These are phyloP conservation scores for Solanum medicagineum DNA, from an alignment of 257 asterid genomes.

Conservation along the genomic window DNA sequence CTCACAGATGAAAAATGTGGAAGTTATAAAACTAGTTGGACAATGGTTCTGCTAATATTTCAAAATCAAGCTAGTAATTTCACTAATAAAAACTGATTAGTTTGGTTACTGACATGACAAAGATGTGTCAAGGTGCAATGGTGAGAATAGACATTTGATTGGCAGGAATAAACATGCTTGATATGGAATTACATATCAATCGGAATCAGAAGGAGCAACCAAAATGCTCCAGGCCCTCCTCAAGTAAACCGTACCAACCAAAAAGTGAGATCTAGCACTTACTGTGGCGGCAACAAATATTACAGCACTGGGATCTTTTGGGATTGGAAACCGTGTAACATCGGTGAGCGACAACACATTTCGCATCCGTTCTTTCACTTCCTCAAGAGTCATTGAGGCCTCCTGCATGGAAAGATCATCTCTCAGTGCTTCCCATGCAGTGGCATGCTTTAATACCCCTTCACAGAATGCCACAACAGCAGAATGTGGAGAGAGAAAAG, in stretches of 20 bases:
- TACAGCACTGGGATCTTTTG: slow-evolving; percentile 74
- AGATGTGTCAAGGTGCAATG: neutral
- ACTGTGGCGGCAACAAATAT: slow-evolving; percentile 92
- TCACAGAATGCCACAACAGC: slow-evolving; percentile 97
- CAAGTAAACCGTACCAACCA: neutral
- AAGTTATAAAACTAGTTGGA: neutral
- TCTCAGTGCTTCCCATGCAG: slow-evolving; percentile 96
- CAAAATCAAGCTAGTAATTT: neutral
- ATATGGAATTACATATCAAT: neutral
- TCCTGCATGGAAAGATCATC: slow-evolving; percentile 50
- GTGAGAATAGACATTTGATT: neutral
- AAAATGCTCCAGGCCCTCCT: neutral
- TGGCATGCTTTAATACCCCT: slow-evolving; percentile 79
- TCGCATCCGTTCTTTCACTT: slow-evolving; percentile 83
- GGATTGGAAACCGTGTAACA: slow-evolving; percentile 86
- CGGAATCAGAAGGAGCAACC: neutral
- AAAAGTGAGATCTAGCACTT: slow-evolving; percentile 16
- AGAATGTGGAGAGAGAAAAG: slow-evolving; percentile 94
- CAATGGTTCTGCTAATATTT: neutral
- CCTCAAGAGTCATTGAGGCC: slow-evolving; percentile 52
- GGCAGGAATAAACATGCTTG: neutral
- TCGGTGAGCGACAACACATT: slow-evolving; percentile 84
- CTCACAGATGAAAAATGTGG: neutral
- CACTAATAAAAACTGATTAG: neutral
- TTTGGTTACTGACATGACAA: neutral